Base-by-base conservation (phyloP, 805 yeast genomes). In the Zygosaccharomyces rouxii region DNA sequence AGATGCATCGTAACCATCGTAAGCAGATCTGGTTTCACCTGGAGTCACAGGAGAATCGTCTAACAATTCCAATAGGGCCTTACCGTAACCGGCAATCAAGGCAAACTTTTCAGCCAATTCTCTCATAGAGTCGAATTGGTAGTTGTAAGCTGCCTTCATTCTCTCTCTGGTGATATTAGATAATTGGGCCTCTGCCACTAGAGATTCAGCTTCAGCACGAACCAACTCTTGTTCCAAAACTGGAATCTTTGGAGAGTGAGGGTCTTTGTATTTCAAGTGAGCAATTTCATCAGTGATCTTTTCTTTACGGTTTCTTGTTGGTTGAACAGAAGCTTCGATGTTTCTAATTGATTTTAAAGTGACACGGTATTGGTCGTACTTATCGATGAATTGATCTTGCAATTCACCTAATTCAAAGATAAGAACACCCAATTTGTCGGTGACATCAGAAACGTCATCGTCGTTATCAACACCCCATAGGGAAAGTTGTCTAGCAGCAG, bases 41-140 rank as follows among this genome's bases (percentile, higher is more conserved):
- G 99, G 99, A 59, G 97, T 92, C 57, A 94, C 97, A 55, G 98
- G 96, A 57, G 94, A 75, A 73, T 92, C 98, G 70, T 92, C 98
- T 69, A 92, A 80, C 67, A 92, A 82, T 78, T 94, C 98, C 67
- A 94, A 79, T 58, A 92, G 76, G 39, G 97, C 97, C 79, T 92
- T 92, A 76, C 98, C 98, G 79, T 94, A 94, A 67, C 97, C 97
- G 62, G 98, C 97, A 75, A 92, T 92, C 62, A 94, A 78, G 46
- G 98, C 98, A 60, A 87, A 79, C 77, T 94, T 94, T 79, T 94
- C 98, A 62, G 96, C 81, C 71, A 84, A 84, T 76, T 92, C 99
- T 71, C 96, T 86, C 57, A 86, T 76, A 50, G 97, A 87, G 70
- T 94, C 98, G 63, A 92, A 92, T 74, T 92, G 97, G 75, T 92